These are phyloP conservation scores for Catenaria anguillulae DNA, from an alignment of 371 early-diverging fungal genomes.

Conservation along the genomic window DNA sequence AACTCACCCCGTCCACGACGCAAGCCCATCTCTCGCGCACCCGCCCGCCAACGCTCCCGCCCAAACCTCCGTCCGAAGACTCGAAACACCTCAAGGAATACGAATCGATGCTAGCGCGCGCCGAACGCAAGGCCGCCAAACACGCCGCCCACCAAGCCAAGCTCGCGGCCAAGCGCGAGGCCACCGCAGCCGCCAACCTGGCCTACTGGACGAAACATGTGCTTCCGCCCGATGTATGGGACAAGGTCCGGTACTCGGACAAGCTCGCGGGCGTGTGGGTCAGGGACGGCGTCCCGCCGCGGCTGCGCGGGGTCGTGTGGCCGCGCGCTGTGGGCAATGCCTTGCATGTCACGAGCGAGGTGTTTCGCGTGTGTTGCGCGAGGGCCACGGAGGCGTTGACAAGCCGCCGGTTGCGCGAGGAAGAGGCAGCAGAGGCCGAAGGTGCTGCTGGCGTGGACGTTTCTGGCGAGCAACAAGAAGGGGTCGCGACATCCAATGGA, in stretches of 20 bases:
- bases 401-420: neutral
- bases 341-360: neutral
- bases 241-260: neutral
- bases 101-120: neutral
- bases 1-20: too few species aligned
- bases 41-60: constrained; percentile 5
- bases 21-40: neutral
- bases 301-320: constrained; percentile 4
- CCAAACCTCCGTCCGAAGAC: neutral
- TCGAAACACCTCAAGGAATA: neutral
- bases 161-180: neutral
- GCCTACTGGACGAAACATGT: neutral
- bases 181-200: neutral
- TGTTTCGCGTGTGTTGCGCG: neutral
- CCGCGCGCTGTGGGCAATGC: neutral
- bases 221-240: neutral
- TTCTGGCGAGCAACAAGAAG: too few species aligned
- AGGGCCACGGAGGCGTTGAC: neutral
- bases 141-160: neutral
- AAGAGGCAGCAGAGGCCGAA: neutral
- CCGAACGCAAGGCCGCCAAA: neutral
- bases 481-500: too few species aligned
- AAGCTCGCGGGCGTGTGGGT: neutral
- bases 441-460: too few species aligned
- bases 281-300: neutral